These are phyloP conservation scores for Thraustotheca clavata DNA, from an alignment of 352 stramenopile species.

Conservation along the genomic window DNA sequence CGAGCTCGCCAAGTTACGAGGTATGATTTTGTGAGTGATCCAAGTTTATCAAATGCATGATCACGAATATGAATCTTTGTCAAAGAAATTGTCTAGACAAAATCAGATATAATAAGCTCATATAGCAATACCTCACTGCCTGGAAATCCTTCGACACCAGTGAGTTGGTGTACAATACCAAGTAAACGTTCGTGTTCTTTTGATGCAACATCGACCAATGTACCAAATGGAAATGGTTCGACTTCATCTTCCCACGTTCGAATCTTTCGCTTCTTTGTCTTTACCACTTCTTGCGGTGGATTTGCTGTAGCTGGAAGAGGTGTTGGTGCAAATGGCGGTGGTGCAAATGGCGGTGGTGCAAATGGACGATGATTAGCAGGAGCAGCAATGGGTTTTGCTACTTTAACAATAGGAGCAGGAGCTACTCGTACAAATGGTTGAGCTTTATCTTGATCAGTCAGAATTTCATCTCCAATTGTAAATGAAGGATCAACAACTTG, in stretches of 20 bases:
- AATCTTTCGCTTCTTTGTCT: constrained; percentile 76
- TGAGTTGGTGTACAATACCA: constrained; percentile 57
- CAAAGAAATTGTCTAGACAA: constrained; percentile 60
- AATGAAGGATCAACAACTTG: neutral
- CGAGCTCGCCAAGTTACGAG: constrained; percentile 75
- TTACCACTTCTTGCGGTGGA: constrained; percentile 34
- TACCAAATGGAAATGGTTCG: constrained; percentile 45
- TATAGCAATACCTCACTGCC: constrained; percentile 57
- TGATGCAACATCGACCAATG: constrained; percentile 45
- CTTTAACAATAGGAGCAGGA: neutral
- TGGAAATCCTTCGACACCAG: constrained; percentile 57
- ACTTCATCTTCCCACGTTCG: constrained; percentile 81
- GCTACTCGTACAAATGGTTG: constrained; percentile 40
- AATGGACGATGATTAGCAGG: neutral
- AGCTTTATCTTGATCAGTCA: constrained; percentile 59
- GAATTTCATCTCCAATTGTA: constrained; percentile 43
- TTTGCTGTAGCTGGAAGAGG: constrained; percentile 56
- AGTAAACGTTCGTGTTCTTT: constrained; percentile 51
- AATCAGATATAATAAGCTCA: neutral
- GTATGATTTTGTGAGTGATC: constrained; percentile 70
- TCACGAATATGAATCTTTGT: constrained; percentile 74
- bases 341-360: neutral
- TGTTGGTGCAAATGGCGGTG: constrained; percentile 57
- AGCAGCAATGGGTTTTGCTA: constrained; percentile 14
- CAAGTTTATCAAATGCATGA: constrained; percentile 59